Percentiles rank a stretch among this genome's conserved stretches.
phyloP scores from a whole-genome alignment of 2,329 filamentous ascomycete genomes.

The Ambrosiella cleistominuta region DNA sequence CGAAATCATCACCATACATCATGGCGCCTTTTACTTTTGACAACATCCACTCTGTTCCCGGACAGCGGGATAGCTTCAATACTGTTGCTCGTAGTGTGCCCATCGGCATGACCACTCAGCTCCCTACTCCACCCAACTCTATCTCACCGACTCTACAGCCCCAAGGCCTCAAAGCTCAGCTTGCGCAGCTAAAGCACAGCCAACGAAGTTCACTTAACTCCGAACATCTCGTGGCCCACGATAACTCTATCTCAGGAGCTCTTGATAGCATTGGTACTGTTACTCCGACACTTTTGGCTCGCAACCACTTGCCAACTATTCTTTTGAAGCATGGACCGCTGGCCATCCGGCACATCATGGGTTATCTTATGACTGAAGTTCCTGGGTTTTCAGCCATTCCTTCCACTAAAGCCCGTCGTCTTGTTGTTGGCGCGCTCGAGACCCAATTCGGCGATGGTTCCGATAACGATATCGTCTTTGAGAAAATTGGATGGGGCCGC shows the following conservation, averaged over 20 bases:
- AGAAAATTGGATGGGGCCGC: slow-evolving; percentile 93
- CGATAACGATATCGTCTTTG: slow-evolving; percentile 62
- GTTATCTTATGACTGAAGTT: slow-evolving; percentile 79
- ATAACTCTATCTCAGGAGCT: slow-evolving; percentile 26
- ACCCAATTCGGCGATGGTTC: slow-evolving; percentile 40
- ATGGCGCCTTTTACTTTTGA: slow-evolving; percentile 47
- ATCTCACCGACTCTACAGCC: slow-evolving; percentile 77
- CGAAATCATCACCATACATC: neutral
- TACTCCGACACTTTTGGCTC: slow-evolving; percentile 69
- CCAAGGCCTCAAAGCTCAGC: slow-evolving; percentile 56
- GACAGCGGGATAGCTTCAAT: slow-evolving; percentile 51
- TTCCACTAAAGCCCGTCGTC: slow-evolving; percentile 71
- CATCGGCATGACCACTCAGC: slow-evolving; percentile 39
- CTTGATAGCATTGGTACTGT: slow-evolving; percentile 66
- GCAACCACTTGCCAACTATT: slow-evolving; percentile 78
- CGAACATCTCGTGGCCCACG: slow-evolving; percentile 27
- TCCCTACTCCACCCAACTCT: slow-evolving; percentile 87
- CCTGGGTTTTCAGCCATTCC: slow-evolving; percentile 83
- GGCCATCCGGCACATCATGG: slow-evolving; percentile 90
- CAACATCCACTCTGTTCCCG: slow-evolving; percentile 42
- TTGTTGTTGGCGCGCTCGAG: slow-evolving; percentile 86
- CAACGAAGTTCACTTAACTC: slow-evolving; percentile 46
- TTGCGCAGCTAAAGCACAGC: slow-evolving; percentile 43
- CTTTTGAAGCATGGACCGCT: slow-evolving; percentile 76
- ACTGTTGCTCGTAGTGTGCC: slow-evolving; percentile 49